A percentile compares a stretch with the other conserved stretches of the same genome.
Conservation (phyloP, 2,329 filamentous ascomycete genomes). For the Beauveria asiatica region DNA sequence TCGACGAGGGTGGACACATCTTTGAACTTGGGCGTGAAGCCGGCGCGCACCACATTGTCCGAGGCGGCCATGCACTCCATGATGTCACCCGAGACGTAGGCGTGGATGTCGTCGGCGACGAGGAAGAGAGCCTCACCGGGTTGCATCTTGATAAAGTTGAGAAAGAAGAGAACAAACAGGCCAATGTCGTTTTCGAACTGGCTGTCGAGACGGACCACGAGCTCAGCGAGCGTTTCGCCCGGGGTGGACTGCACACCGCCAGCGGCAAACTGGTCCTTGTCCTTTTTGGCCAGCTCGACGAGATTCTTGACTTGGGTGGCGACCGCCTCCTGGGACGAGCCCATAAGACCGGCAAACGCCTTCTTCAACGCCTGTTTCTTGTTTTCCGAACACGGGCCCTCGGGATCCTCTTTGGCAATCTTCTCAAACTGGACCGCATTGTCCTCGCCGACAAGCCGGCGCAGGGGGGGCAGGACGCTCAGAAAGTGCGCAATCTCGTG, state of each 20-base stretch:
- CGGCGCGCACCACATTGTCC: conserved; percentile 97
- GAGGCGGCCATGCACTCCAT: conserved; percentile 98
- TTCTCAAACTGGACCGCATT: conserved; percentile 48
- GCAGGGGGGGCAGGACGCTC: conserved; percentile 45
- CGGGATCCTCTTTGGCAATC: conserved; percentile 32
- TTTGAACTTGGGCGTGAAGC: conserved; percentile 98
- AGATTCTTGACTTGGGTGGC: conserved; percentile 55
- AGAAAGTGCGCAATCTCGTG: conserved; percentile 82
- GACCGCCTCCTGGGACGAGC: conserved; percentile 53
- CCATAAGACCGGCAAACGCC: conserved; percentile 75
- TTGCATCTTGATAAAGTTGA: conserved; percentile 84
- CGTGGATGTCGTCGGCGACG: conserved; percentile 93
- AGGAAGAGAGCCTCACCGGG: conserved; percentile 94
- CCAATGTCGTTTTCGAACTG: conserved; percentile 89
- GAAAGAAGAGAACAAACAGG: conserved; percentile 91
- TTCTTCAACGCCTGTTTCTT: conserved; percentile 75
- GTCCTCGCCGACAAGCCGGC: conserved; percentile 57
- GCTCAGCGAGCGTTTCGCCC: conserved; percentile 63
- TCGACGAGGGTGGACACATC: conserved; percentile 80
- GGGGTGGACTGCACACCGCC: conserved; percentile 59
- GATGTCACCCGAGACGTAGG: conserved; percentile 87
- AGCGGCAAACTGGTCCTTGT: conserved; percentile 65
- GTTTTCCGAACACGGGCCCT: conserved; percentile 36
- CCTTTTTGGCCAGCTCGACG: conserved; percentile 58
- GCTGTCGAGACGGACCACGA: conserved; percentile 68